These are phyloP conservation scores for Ajuga reptans DNA, from an alignment of 305 asterid species.

Conservation along the genomic window DNA sequence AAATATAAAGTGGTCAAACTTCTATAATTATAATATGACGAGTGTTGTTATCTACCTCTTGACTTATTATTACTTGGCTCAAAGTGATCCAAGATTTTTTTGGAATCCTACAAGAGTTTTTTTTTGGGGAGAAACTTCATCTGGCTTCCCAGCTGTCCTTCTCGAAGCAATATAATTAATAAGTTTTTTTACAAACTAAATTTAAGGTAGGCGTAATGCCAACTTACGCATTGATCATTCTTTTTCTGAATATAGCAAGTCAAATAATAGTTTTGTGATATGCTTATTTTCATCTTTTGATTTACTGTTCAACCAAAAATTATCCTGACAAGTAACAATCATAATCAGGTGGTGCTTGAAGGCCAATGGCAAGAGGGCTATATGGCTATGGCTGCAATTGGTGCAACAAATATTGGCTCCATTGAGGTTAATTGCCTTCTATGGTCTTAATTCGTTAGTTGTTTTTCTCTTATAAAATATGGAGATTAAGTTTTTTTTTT, in stretches of 20 bases:
- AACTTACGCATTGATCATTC: no score
- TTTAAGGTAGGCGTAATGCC: background rate
- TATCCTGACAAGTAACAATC: conserved; percentile 21
- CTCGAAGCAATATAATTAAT: background rate
- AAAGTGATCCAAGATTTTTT: background rate
- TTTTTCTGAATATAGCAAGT: background rate
- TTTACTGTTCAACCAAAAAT: background rate
- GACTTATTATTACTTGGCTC: background rate
- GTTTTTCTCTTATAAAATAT: background rate
- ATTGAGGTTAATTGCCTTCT: conserved; percentile 52
- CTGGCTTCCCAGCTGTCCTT: no score
- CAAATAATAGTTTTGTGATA: background rate
- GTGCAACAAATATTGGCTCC: conserved; percentile 95
- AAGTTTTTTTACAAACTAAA: background rate
- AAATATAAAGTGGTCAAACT: background rate
- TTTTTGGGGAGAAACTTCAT: no score
- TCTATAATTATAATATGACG: background rate
- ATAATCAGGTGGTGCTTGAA: conserved; percentile 80
- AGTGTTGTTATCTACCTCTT: background rate
- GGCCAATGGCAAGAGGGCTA: conserved; percentile 90
- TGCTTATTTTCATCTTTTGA: conserved; percentile 3
- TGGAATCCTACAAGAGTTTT: no score
- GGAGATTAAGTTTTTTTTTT: conserved; percentile 1
- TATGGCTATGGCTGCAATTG: conserved; percentile 94
- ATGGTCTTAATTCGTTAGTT: conserved; percentile 11